Percentiles rank a stretch among this genome's conserved stretches.
Evolutionary conservation across 805 yeast genomes (phyloP).

Genomic region (Starmerella riodocensis): DNA sequence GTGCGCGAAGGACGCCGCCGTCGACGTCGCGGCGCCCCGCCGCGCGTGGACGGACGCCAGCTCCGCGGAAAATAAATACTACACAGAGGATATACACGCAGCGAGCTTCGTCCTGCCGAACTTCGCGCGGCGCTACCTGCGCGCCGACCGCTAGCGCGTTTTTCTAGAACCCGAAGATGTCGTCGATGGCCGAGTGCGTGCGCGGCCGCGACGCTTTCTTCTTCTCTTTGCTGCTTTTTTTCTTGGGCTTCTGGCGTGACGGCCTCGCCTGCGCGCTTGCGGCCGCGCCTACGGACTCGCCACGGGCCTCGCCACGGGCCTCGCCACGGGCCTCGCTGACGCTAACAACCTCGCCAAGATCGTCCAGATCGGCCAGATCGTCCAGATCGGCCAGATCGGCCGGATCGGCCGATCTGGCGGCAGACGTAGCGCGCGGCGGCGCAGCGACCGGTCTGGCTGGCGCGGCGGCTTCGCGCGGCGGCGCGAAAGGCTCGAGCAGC

Average conservation of each 20-base stretch:
- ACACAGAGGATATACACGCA: slow-evolving; percentile 68
- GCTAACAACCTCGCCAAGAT: too few relatives aligned
- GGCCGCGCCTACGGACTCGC: too few relatives aligned
- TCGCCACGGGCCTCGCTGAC: too few relatives aligned
- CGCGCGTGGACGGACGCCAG: slow-evolving; percentile 50
- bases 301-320: slow-evolving; percentile 5
- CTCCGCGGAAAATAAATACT: slow-evolving; percentile 62
- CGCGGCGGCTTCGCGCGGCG: too few relatives aligned
- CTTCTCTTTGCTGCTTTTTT: slow-evolving; percentile 30
- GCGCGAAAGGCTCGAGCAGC: slow-evolving; percentile 17
- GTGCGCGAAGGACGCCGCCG: slow-evolving; percentile 60
- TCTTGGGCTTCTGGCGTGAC: not conserved
- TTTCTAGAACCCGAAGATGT: slow-evolving; percentile 67
- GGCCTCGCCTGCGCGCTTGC: too few relatives aligned
- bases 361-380: too few relatives aligned
- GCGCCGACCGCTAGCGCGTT: too few relatives aligned
- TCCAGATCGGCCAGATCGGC: too few relatives aligned
- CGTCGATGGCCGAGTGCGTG: slow-evolving; percentile 51
- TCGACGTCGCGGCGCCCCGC: slow-evolving; percentile 54
- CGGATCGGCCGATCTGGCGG: too few relatives aligned
- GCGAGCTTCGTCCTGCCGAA: slow-evolving; percentile 88
- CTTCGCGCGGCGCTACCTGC: slow-evolving; percentile 45
- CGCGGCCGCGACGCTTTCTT: too few relatives aligned
- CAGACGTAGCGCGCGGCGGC: too few relatives aligned
- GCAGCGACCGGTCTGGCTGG: too few relatives aligned